Conservation (phyloP, 495 filamentous ascomycete genomes). For the Lasiosphaeriaceae sp. region DNA sequence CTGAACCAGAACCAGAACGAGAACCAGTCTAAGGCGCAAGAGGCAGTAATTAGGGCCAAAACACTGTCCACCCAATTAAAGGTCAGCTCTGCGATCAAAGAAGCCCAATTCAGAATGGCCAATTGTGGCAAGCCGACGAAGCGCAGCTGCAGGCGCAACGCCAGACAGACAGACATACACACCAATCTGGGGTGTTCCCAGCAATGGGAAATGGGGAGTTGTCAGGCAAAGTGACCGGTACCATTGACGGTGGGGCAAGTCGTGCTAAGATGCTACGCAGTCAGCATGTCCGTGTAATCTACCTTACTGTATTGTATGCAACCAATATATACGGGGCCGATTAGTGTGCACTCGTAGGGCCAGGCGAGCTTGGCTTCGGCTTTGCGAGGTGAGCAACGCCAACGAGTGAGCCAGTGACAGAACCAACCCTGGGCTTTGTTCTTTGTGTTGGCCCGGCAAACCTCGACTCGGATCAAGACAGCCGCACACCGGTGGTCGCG, state of each 20-base stretch:
- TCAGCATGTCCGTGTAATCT: too few relatives aligned
- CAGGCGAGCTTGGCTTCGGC: too few relatives aligned
- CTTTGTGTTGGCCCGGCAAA: background rate
- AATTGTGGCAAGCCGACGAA: slow-evolving; percentile 5
- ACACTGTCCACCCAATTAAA: slow-evolving; percentile 1
- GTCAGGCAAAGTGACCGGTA: background rate
- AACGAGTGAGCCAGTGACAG: background rate
- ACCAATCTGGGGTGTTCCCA: background rate
- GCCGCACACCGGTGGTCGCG: background rate
- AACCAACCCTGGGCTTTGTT: background rate
- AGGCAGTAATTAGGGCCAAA: slow-evolving; percentile 8
- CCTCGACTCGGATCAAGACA: background rate
- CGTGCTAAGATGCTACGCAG: background rate
- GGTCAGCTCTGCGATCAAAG: background rate
- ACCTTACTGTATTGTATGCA: too few relatives aligned
- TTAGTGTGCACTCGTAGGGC: background rate
- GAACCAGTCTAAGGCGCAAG: slow-evolving; percentile 2
- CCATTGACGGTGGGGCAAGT: background rate
- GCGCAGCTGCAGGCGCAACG: background rate
- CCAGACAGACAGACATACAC: too few relatives aligned
- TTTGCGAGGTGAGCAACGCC: too few relatives aligned
- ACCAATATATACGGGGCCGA: background rate
- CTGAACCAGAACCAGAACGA: slow-evolving; percentile 8
- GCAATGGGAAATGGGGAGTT: background rate
- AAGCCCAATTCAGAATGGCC: slow-evolving; percentile 8